These are phyloP conservation scores for Alisma plantagoaquatica DNA, from an alignment of 106 monocot genomes.

Conservation along the genomic window DNA sequence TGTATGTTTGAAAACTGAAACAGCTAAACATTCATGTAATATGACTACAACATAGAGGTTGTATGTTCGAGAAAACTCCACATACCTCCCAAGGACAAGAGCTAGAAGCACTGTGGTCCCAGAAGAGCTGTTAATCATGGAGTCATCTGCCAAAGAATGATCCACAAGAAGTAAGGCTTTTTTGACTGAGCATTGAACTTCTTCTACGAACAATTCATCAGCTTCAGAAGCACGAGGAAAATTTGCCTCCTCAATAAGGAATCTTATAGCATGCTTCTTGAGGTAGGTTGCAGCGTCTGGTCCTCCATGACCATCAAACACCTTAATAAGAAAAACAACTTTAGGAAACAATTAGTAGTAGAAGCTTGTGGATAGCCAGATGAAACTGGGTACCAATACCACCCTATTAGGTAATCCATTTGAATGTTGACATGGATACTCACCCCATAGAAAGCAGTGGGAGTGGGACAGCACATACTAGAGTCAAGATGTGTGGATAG, in stretches of 20 bases:
- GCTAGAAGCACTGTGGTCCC: slow-evolving; percentile 73
- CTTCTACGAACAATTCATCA: slow-evolving; percentile 30
- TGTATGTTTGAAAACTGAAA: too few species aligned
- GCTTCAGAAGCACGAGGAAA: slow-evolving; percentile 48
- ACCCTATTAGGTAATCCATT: too few species aligned
- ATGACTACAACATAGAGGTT: too few species aligned
- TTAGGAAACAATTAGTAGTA: neutral
- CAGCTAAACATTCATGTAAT: too few species aligned
- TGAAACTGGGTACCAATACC: neutral
- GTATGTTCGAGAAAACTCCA: neutral
- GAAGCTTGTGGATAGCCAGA: neutral
- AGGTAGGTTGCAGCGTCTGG: slow-evolving; percentile 70
- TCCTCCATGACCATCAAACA: slow-evolving; percentile 94
- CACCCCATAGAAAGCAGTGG: slow-evolving; percentile 74
- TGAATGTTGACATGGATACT: too few species aligned
- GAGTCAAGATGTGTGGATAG: slow-evolving; percentile 46
- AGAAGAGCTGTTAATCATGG: slow-evolving; percentile 39
- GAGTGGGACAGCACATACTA: slow-evolving; percentile 32
- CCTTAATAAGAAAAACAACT: slow-evolving; percentile 14
- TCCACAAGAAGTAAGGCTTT: slow-evolving; percentile 63
- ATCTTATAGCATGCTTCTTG: slow-evolving; percentile 49
- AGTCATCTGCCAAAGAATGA: slow-evolving; percentile 54
- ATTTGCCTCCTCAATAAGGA: slow-evolving; percentile 58
- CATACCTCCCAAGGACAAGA: slow-evolving; percentile 60
- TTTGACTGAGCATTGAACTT: slow-evolving; percentile 35